Percentiles rank a stretch among this genome's conserved stretches.
phyloP scores from a whole-genome alignment of 768 basidiomycete genomes.

The Hysterangium stoloniferum region DNA sequence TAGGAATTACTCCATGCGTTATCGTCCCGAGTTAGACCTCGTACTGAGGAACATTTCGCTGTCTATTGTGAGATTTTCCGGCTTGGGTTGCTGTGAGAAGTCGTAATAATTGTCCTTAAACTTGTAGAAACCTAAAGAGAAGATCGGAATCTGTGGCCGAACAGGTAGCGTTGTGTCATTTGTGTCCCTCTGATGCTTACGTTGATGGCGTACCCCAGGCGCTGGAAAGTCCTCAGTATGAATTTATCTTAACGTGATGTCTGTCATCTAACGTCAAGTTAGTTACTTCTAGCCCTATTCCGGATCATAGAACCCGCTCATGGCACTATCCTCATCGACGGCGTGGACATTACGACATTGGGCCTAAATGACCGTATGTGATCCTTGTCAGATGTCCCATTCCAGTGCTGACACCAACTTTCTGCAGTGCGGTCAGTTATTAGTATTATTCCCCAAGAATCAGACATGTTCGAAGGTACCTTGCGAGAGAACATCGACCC shows the following conservation, averaged over 20 bases:
- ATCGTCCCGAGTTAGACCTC: conserved; percentile 72
- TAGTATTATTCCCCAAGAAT: conserved; percentile 77
- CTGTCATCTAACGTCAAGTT: not conserved
- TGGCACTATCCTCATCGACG: conserved; percentile 67
- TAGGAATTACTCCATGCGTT: conserved; percentile 68
- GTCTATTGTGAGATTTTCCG: conserved; percentile 41
- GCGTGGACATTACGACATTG: conserved; percentile 72
- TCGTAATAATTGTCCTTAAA: conserved; percentile 13
- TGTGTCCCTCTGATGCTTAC: conserved; percentile 11
- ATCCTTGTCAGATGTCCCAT: not conserved
- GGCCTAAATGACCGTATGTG: conserved; percentile 63
- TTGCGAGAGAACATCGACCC: conserved; percentile 89
- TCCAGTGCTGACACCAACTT: conserved; percentile 3
- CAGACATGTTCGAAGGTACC: conserved; percentile 56
- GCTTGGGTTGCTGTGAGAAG: not conserved
- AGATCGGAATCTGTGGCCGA: conserved; percentile 82
- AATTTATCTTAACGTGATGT: conserved; percentile 2
- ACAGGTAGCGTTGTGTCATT: conserved; percentile 43
- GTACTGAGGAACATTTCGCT: conserved; percentile 74
- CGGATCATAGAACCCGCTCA: conserved; percentile 64
- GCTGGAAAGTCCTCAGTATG: conserved; percentile 69
- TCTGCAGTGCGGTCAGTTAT: conserved; percentile 62
- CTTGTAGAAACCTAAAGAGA: conserved; percentile 68
- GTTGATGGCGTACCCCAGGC: conserved; percentile 21
- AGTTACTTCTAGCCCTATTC: conserved; percentile 66